A percentile compares a stretch with the other conserved stretches of the same genome.
These are phyloP conservation scores for Scytalidium sp. DNA, from an alignment of 2,329 filamentous ascomycete genomes.

Conservation along the genomic window DNA sequence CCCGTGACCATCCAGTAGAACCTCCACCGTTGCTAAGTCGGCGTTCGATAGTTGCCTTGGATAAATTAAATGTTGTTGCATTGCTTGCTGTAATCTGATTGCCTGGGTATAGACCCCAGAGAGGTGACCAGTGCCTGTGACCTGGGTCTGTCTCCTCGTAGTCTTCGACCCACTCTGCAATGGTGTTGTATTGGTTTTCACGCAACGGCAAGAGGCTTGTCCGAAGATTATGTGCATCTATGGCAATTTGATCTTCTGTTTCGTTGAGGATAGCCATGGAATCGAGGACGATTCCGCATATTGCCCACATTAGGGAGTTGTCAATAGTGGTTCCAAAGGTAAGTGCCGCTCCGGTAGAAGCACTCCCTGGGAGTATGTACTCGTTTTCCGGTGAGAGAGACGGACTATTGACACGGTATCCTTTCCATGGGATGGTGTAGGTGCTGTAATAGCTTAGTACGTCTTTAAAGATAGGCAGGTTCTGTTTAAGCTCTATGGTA, in stretches of 20 bases:
- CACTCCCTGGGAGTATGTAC: slow-evolving; percentile 17
- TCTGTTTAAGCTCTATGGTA: slow-evolving; percentile 13
- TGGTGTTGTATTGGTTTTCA: slow-evolving; percentile 28
- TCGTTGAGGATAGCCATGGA: slow-evolving; percentile 15
- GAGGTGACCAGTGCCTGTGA: slow-evolving; percentile 48
- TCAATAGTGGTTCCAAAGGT: slow-evolving; percentile 44
- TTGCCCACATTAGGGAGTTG: slow-evolving; percentile 35
- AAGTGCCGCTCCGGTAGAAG: slow-evolving; percentile 25
- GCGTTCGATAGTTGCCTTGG: slow-evolving; percentile 22
- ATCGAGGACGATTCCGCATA: slow-evolving; percentile 33
- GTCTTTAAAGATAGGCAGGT: slow-evolving; percentile 30
- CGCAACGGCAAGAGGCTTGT: slow-evolving; percentile 17
- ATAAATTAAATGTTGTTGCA: slow-evolving; percentile 14
- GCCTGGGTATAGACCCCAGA: slow-evolving; percentile 46
- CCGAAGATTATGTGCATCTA: slow-evolving; percentile 17
- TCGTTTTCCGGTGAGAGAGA: slow-evolving; percentile 31
- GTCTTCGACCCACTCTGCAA: slow-evolving; percentile 36
- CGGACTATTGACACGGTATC: slow-evolving; percentile 30
- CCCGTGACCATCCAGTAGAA: slow-evolving; percentile 49
- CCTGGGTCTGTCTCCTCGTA: slow-evolving; percentile 40
- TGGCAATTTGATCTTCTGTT: not conserved
- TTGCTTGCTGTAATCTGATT: slow-evolving; percentile 31
- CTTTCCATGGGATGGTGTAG: slow-evolving; percentile 31
- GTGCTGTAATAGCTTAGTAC: slow-evolving; percentile 35
- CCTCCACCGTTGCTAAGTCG: slow-evolving; percentile 36